A percentile compares a stretch with the other conserved stretches of the same genome.
These are phyloP conservation scores for Luffa acutangula DNA, from an alignment of 306 rosid genomes.

Conservation along the genomic window DNA sequence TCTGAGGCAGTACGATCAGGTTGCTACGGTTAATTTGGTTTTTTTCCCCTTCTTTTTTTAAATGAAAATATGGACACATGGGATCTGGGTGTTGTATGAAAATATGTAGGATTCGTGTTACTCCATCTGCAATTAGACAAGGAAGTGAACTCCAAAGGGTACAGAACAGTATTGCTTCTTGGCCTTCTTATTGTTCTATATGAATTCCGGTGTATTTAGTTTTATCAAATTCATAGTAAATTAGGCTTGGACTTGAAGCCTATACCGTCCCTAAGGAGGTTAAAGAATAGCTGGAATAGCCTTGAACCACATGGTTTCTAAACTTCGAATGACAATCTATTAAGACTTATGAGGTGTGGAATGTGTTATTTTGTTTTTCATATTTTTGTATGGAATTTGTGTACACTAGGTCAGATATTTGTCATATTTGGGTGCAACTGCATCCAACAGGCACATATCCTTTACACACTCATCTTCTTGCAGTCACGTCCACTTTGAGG, in stretches of 20 bases:
- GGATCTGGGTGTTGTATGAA: neutral
- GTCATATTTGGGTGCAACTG: neutral
- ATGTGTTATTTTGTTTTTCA: neutral
- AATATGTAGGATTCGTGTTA: neutral
- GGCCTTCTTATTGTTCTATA: neutral
- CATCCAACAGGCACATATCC: neutral
- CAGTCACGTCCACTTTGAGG: neutral
- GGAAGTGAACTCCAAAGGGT: neutral
- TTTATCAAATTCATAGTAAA: neutral
- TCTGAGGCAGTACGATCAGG: conserved; percentile 72
- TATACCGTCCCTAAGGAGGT: neutral
- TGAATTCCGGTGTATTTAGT: neutral
- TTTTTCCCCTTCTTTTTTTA: neutral
- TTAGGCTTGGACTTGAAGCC: neutral
- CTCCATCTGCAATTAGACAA: neutral
- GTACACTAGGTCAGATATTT: neutral
- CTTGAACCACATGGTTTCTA: neutral
- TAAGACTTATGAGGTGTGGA: neutral
- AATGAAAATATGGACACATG: neutral
- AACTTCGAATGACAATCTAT: neutral
- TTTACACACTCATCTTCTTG: neutral
- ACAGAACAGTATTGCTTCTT: neutral
- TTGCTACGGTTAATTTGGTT: neutral
- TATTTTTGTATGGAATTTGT: neutral
- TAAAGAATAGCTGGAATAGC: neutral